phyloP scores from a whole-genome alignment of 768 basidiomycete species.

The Lanmaoa pseudosensibilis region DNA sequence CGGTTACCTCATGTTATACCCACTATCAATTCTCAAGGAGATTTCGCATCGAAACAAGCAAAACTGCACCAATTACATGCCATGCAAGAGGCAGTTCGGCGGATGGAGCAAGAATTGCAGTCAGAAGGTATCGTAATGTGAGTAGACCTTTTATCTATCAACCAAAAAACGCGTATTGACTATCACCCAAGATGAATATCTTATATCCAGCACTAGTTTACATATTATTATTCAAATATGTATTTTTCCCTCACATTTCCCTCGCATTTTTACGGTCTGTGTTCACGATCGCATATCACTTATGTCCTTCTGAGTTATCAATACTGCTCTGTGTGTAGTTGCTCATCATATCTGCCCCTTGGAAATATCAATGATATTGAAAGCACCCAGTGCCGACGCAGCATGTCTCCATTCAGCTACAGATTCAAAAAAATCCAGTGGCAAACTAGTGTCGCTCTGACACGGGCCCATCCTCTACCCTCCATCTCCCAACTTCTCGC shows the following conservation, averaged over 20 bases:
- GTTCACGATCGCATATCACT: not conserved
- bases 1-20: constrained; percentile 18
- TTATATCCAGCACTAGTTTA: not conserved
- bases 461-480: constrained; percentile 70
- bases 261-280: not conserved
- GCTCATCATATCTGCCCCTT: not conserved
- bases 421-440: not conserved
- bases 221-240: constrained; percentile 23
- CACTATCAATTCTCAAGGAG: not conserved
- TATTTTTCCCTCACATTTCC: constrained; percentile 4
- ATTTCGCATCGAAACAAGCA: constrained; percentile 9
- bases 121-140: constrained; percentile 20
- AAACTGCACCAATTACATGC: constrained; percentile 24
- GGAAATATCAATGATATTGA: constrained; percentile 3
- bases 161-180: not conserved
- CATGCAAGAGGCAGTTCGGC: constrained; percentile 37
- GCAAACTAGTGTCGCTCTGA: constrained; percentile 54
- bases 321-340: not conserved
- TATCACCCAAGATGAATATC: constrained; percentile 6
- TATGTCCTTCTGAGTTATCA: not conserved
- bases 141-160: not conserved
- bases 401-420: not conserved
- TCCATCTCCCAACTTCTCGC: constrained; percentile 89
- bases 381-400: not conserved
- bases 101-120: constrained; percentile 35